Percentiles rank a stretch among this genome's conserved stretches.
These are phyloP conservation scores for Ophiostoma novo-ulmi DNA, from an alignment of 2,329 filamentous ascomycete species.

Conservation along the genomic window DNA sequence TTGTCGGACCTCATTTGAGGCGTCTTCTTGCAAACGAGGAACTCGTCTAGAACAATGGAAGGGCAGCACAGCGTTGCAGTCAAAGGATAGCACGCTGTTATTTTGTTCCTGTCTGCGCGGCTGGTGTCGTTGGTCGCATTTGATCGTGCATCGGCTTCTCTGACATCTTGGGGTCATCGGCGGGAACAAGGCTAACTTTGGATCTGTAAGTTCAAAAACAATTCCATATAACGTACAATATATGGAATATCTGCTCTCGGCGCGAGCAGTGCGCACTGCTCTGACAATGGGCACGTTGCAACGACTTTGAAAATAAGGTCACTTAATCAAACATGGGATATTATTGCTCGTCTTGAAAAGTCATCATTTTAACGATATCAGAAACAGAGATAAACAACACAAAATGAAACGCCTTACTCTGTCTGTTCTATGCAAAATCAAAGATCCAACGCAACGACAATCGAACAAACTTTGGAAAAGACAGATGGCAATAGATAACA, in stretches of 20 bases:
- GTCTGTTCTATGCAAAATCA: conserved; percentile 12
- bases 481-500: background rate
- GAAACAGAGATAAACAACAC: background rate
- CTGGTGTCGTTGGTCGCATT: background rate
- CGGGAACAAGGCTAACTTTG: background rate
- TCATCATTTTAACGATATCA: background rate
- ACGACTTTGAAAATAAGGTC: no score
- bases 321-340: background rate
- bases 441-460: background rate
- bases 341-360: background rate
- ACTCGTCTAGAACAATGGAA: background rate
- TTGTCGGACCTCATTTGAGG: background rate
- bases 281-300: no score
- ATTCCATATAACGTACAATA: background rate
- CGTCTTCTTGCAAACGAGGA: background rate
- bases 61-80: background rate
- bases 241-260: no score
- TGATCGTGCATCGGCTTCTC: background rate
- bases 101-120: background rate
- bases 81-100: background rate
- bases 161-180: background rate
- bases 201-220: background rate
- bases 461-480: conserved; percentile 1
- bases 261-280: no score
- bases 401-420: conserved; percentile 1